Evolutionary conservation across 2,329 filamentous ascomycete species (phyloP), one percentile per base, ranked within the genome.

Genomic region (Clonostachys rhizophaga): DNA sequence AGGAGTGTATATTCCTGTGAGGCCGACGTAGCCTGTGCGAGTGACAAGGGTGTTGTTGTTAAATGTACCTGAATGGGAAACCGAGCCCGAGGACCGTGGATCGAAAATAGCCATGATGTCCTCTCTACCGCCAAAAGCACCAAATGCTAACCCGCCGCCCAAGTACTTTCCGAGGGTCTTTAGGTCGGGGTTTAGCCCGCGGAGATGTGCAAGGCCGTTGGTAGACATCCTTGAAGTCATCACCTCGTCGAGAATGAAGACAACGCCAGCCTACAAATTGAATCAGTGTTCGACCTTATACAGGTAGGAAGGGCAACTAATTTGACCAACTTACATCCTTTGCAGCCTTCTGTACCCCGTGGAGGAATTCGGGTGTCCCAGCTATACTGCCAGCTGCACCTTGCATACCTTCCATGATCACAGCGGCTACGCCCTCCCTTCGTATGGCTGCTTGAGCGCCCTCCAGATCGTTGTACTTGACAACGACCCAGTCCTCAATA

Each of bases 231-330:
- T 72, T 5, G 79, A 84, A 0, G 84, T 87, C 76, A 87, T 84
- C 6, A 89, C 84, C 62, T 89, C 86, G 58, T 89, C 86, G 13
- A 87, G 66, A 35, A 89, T 81, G 52, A 89, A 74, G 1, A 89
- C 49, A 0, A 78, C 78, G 2, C 75, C 76, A 0, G 68, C 62
- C 56, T 72, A 52, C 24, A 30, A 30, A 10, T 10, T 30, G 34
- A 14, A 36, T 44, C 30, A 43, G 35, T 6, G 5, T 14, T 12
- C 14, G 16, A 34, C 14, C 41, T 30, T 13, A 8, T 42, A 14
- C n/a, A 18, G n/a, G 6, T n/a, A 42, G 40, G 24, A 30, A 24
- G 40, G 40, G 16, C 13, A 20, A 14, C 13, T n/a, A 12, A 42
- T n/a, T 18, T n/a, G 36, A 39, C 14, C 24, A 39, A 39, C 52